phyloP scores from a whole-genome alignment of 805 yeast genomes.

The Saturnispora ahearnii region DNA sequence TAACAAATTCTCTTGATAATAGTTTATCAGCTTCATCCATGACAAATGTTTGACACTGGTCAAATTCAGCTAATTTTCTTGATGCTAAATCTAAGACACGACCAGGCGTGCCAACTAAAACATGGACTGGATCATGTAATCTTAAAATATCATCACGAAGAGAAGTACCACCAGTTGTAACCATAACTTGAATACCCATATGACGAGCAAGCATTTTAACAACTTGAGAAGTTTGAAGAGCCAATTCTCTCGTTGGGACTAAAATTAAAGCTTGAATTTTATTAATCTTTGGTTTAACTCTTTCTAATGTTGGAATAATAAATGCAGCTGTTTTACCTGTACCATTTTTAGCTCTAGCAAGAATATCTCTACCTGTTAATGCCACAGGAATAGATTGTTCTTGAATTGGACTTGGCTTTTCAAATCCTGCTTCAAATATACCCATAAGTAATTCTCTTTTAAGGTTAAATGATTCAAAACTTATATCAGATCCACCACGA shows the following conservation, averaged over 20 bases:
- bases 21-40: conserved; percentile 99
- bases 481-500: conserved; percentile 74
- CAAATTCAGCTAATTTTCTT: conserved; percentile 77
- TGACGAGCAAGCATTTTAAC: conserved; percentile 94
- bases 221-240: conserved; percentile 94
- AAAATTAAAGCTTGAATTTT: conserved; percentile 87
- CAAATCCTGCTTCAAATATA: conserved; percentile 97
- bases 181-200: conserved; percentile 88
- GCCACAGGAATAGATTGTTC: conserved; percentile 97
- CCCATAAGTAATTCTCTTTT: conserved; percentile 96
- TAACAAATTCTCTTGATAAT: conserved; percentile 82
- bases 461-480: conserved; percentile 81
- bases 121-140: conserved; percentile 86
- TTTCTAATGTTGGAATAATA: conserved; percentile 86
- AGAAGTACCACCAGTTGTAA: conserved; percentile 95
- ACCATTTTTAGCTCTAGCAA: conserved; percentile 97
- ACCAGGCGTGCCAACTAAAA: conserved; percentile 96
- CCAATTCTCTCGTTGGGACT: conserved; percentile 97
- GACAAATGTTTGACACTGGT: conserved; percentile 77
- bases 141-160: conserved; percentile 91
- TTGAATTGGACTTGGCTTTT: conserved; percentile 95
- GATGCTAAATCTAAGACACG: conserved; percentile 91
- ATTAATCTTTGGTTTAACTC: conserved; percentile 71
- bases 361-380: conserved; percentile 86
- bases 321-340: conserved; percentile 99